Percentiles rank a stretch among this genome's conserved stretches.
Conservation (phyloP, 2,329 filamentous ascomycete genomes). For the Xylariaceae sp. region DNA sequence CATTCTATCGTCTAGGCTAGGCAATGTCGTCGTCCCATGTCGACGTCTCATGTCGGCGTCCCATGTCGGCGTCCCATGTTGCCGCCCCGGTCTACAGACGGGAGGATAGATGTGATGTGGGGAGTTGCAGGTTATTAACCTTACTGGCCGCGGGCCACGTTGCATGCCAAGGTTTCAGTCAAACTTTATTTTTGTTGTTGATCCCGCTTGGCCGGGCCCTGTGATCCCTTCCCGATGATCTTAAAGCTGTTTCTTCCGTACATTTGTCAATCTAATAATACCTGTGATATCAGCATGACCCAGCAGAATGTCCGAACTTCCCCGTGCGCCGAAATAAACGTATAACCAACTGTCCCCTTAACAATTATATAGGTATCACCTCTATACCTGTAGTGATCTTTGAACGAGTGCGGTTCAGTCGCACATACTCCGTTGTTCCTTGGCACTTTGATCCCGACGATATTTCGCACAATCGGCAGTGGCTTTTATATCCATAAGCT, state of each 20-base stretch:
- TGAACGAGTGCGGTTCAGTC: no score
- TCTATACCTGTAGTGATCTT: no score
- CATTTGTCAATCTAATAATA: neutral
- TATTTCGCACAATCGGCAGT: neutral
- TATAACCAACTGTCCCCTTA: neutral
- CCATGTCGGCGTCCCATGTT: no score
- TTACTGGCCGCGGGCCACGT: neutral
- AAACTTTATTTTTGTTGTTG: constrained; percentile 1
- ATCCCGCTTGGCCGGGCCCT: neutral
- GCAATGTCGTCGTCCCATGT: no score
- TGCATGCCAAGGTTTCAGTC: constrained; percentile 2
- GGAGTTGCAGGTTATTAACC: no score
- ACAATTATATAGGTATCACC: no score
- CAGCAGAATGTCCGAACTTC: neutral
- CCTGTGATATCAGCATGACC: neutral
- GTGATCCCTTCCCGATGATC: neutral
- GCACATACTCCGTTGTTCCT: neutral
- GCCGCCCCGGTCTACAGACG: no score
- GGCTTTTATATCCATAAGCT: no score
- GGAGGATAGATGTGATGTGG: no score
- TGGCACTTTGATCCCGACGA: neutral
- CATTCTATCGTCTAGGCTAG: no score
- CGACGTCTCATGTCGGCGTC: no score
- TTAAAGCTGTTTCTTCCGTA: neutral
- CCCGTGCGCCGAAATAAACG: no score